Percentiles rank a stretch among this genome's conserved stretches.
Evolutionary conservation across 2,329 filamentous ascomycete genomes (phyloP).

Genomic region (Botrytis medusae): DNA sequence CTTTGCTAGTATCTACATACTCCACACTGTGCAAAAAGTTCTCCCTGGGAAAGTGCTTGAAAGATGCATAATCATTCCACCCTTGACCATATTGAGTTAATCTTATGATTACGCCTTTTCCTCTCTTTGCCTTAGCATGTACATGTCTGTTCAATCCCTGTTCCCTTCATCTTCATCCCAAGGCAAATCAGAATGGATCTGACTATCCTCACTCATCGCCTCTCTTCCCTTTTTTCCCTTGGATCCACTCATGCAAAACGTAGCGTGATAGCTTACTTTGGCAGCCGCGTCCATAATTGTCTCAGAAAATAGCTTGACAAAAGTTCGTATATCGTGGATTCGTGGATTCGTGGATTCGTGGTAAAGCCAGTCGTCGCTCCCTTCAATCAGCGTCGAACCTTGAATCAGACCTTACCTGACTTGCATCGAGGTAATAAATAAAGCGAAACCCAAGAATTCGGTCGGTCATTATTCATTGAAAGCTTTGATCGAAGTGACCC

Average conservation of each 20-base stretch:
- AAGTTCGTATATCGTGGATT: not conserved
- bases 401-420: not conserved
- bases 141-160: not conserved
- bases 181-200: not conserved
- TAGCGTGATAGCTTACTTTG: slow-evolving; percentile 19
- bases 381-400: not conserved
- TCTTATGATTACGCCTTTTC: not conserved
- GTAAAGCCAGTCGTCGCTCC: not conserved
- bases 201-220: not conserved
- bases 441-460: not conserved
- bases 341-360: not conserved
- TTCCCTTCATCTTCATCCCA: not conserved
- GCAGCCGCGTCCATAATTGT: slow-evolving; percentile 4
- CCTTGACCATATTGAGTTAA: slow-evolving; percentile 15
- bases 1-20: no score
- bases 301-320: not conserved
- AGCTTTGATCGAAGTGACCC: not conserved
- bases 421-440: not conserved
- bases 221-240: not conserved
- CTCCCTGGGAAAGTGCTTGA: not conserved
- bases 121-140: not conserved
- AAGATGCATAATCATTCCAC: slow-evolving; percentile 9
- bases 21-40: no score
- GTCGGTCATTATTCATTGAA: not conserved
- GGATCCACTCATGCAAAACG: slow-evolving; percentile 21